phyloP scores from a whole-genome alignment of 768 basidiomycete genomes.

The Boletus reticulatus region DNA sequence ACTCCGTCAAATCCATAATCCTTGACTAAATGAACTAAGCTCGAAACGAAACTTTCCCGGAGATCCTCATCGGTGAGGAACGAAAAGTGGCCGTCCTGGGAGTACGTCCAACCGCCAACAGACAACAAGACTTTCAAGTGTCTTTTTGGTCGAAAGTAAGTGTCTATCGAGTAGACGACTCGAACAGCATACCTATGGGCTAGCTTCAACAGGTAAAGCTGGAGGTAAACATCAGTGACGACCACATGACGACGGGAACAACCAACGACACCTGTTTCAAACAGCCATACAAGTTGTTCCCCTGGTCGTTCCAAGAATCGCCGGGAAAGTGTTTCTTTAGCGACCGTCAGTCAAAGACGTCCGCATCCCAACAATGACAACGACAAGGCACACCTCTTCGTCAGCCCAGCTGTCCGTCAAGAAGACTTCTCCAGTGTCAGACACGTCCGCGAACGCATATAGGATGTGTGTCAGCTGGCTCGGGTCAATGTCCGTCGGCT shows the following conservation, averaged over 20 bases:
- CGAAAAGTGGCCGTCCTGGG: slow-evolving; percentile 63
- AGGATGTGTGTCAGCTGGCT: slow-evolving; percentile 69
- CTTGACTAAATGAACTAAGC: slow-evolving; percentile 60
- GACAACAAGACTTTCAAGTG: slow-evolving; percentile 53
- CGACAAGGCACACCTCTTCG: slow-evolving; percentile 43
- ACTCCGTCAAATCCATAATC: slow-evolving; percentile 84
- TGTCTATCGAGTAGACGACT: not conserved
- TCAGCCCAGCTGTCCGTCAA: slow-evolving; percentile 79
- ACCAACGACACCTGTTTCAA: slow-evolving; percentile 62
- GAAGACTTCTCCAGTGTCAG: slow-evolving; percentile 56
- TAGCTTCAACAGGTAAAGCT: slow-evolving; percentile 56
- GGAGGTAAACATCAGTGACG: not conserved
- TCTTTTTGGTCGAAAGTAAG: slow-evolving; percentile 18
- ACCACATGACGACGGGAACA: not conserved
- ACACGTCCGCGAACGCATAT: slow-evolving; percentile 78
- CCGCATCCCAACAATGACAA: not conserved
- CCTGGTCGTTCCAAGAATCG: slow-evolving; percentile 71
- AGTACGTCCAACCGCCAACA: slow-evolving; percentile 68
- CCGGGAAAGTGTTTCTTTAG: slow-evolving; percentile 65
- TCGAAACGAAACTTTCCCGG: slow-evolving; percentile 57
- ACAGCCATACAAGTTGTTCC: slow-evolving; percentile 79
- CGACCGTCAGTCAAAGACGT: slow-evolving; percentile 8
- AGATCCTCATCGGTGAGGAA: slow-evolving; percentile 53
- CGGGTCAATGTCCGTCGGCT: slow-evolving; percentile 62
- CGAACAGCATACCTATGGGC: slow-evolving; percentile 39